Base-by-base conservation (phyloP, 169 alveolate species). In the Perkinsus chesapeaki region DNA sequence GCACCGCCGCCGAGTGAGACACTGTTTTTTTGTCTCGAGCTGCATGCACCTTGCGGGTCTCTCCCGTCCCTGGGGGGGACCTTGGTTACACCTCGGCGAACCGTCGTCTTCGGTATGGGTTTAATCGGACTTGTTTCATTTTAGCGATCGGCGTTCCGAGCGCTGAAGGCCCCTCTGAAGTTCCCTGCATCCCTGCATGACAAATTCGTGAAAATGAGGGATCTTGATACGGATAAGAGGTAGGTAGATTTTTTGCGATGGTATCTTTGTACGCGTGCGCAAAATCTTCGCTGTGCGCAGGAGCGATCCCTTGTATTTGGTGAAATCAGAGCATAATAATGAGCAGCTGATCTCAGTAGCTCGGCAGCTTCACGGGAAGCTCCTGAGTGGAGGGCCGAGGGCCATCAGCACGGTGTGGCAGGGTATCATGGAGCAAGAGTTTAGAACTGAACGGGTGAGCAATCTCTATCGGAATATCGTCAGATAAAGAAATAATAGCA, bases 101-200 rank as follows among this genome's bases (percentile, higher is more conserved):
- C n/a, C n/a, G n/a, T n/a, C n/a, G n/a, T n/a, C n/a, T n/a, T n/a
- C n/a, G n/a, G n/a, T n/a, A n/a, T n/a, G n/a, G n/a, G n/a, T n/a
- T n/a, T 43, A 16, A 43, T 43, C 23, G 60, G 60, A 43, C 23
- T 43, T 5, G 60, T 43, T 94, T 0, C 91, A 92, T 39, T 94
- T 39, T 92, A 94, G 93, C 91, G 72, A 39, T 94, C 95, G 91
- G 92, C 95, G 27, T 93, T 93, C 39, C 92, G 94, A 92, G 97
- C 97, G 3, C 95, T 96, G 43, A 94, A 93, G 39, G 94, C 96
- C 36, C 96, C 96, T 31, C 93, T 96, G 93, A 94, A 96, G 48
- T 91, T 96, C 27, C 98, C 98, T 23, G 94, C 96, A 39, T 95
- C 97, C 36, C 93, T 96, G 92, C 97, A 96, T 92, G 92, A 92